These are phyloP conservation scores for Gracilaria gracilis DNA, from an alignment of 23 red algal species.

Conservation along the genomic window DNA sequence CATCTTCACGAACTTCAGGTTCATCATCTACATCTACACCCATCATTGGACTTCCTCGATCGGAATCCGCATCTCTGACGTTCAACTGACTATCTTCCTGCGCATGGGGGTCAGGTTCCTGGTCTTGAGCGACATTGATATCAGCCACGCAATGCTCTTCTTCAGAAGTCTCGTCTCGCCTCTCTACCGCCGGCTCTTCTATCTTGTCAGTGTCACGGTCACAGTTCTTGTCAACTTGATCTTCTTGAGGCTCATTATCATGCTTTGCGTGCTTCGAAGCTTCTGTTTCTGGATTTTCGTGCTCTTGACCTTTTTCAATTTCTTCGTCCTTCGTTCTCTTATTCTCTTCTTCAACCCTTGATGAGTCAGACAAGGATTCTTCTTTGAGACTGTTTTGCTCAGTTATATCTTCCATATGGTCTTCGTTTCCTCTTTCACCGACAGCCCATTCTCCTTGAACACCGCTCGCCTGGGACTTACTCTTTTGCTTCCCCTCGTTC, in stretches of 20 bases:
- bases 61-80: background rate
- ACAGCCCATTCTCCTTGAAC: background rate
- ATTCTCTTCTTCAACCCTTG: slow-evolving; percentile 9
- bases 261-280: background rate
- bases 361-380: background rate
- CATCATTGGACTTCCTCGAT: slow-evolving; percentile 6
- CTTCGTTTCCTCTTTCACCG: background rate
- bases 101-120: background rate
- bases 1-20: slow-evolving; percentile 20
- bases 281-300: background rate
- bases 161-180: too few species aligned
- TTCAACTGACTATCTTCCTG: background rate
- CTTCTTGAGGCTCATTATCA: background rate
- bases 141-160: background rate
- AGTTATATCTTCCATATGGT: background rate
- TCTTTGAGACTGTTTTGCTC: slow-evolving; percentile 1
- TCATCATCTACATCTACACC: background rate
- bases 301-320: background rate
- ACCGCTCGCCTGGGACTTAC: background rate
- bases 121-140: background rate
- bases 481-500: background rate
- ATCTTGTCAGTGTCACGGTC: background rate
- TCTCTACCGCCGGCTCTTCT: background rate
- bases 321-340: background rate
- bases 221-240: background rate